Evolutionary conservation across 2,329 filamentous ascomycete genomes (phyloP).

Genomic region (Zymoseptoria passerinii): DNA sequence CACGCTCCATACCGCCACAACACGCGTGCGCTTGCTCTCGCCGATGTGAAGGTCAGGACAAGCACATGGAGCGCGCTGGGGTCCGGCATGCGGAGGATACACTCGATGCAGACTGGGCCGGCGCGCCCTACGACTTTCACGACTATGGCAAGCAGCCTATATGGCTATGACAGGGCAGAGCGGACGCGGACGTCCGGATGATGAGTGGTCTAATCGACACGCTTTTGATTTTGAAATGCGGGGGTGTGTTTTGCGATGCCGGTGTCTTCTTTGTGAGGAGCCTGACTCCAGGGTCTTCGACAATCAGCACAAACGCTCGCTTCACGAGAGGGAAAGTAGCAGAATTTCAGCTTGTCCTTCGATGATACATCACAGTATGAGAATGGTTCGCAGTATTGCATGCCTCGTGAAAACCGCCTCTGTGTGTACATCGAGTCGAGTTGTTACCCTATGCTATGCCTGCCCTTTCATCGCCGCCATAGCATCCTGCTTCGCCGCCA

Average conservation of each 20-base stretch:
- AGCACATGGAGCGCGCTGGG: neutral
- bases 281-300: neutral
- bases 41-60: neutral
- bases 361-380: neutral
- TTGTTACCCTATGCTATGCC: neutral
- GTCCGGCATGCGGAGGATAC: neutral
- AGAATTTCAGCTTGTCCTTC: neutral
- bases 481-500: neutral
- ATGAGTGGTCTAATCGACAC: neutral
- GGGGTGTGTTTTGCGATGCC: neutral
- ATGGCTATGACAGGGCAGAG: constrained; percentile 1
- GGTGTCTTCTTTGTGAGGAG: neutral
- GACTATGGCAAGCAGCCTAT: neutral
- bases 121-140: neutral
- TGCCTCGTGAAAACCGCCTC: neutral
- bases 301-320: neutral
- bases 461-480: neutral
- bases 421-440: neutral
- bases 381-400: neutral
- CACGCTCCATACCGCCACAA: neutral
- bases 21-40: neutral
- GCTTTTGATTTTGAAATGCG: neutral
- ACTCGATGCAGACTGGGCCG: neutral
- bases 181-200: neutral
- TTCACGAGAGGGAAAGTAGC: neutral